A percentile compares a stretch with the other conserved stretches of the same genome.
phyloP scores from a whole-genome alignment of 1,284 basidiomycete species.

The Stygiomarasmius scandens region DNA sequence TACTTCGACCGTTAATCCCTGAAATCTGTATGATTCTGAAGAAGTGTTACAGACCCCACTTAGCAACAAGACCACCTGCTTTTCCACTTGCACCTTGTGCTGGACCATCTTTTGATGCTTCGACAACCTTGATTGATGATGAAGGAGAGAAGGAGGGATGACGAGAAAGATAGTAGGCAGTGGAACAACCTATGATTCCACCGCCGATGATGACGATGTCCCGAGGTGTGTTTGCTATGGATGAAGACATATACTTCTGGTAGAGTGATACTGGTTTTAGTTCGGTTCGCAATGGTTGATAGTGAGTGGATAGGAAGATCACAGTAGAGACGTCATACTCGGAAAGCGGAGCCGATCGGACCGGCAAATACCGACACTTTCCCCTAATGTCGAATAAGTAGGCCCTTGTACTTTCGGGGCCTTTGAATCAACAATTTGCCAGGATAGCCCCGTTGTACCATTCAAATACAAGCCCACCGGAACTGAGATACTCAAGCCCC shows the following conservation, averaged over 20 bases:
- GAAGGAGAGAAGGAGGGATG: constrained; percentile 49
- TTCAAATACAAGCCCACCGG: too few relatives aligned
- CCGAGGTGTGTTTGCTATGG: not conserved
- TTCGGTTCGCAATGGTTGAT: too few relatives aligned
- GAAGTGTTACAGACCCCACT: constrained; percentile 57
- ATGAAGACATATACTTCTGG: constrained; percentile 6
- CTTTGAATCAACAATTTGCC: too few relatives aligned
- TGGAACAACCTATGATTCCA: constrained; percentile 81
- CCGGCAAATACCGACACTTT: not conserved
- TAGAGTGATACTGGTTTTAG: not conserved
- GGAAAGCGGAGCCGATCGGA: not conserved
- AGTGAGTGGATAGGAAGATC: too few relatives aligned
- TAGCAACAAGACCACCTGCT: constrained; percentile 89
- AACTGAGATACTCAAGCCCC: too few relatives aligned
- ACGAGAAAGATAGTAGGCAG: constrained; percentile 78
- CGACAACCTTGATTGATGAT: constrained; percentile 66
- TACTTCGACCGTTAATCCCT: too few relatives aligned
- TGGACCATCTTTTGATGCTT: constrained; percentile 69
- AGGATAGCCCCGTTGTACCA: too few relatives aligned
- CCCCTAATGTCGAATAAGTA: not conserved
- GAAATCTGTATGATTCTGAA: too few relatives aligned
- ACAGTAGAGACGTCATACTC: not conserved
- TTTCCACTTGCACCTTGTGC: constrained; percentile 87
- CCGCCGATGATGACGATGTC: constrained; percentile 48
- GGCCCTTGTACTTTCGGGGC: too few relatives aligned